These are phyloP conservation scores for Lophiotrema nucula DNA, from an alignment of 495 filamentous ascomycete species.

Conservation along the genomic window DNA sequence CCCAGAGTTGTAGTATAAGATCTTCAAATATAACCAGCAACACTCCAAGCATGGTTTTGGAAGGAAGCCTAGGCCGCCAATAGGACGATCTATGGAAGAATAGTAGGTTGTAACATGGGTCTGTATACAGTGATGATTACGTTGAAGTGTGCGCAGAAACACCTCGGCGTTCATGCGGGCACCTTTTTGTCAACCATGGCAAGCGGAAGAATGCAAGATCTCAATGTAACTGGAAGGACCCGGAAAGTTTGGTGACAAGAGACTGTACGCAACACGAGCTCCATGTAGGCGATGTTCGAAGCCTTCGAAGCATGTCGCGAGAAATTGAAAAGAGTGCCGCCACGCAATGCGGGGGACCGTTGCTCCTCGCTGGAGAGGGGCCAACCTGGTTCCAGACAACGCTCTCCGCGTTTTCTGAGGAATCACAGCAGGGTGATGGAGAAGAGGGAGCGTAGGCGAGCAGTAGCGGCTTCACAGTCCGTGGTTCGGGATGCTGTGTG, in stretches of 20 bases:
- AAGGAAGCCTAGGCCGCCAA: neutral
- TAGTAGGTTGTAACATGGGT: neutral
- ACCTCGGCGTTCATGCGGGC: neutral
- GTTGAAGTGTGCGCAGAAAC: neutral
- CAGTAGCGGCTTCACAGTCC: neutral
- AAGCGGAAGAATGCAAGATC: too few relatives aligned
- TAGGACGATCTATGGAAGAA: neutral
- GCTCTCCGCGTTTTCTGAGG: neutral
- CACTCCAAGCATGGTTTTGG: neutral
- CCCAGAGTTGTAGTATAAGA: conserved; percentile 5
- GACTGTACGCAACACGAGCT: neutral
- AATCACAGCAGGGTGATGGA: neutral
- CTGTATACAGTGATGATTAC: neutral
- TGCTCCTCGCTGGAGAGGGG: too few relatives aligned
- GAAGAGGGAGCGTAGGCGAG: neutral
- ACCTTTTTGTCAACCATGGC: neutral
- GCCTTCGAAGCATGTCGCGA: neutral
- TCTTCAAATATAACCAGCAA: conserved; percentile 10
- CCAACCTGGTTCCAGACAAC: neutral
- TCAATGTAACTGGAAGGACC: too few relatives aligned
- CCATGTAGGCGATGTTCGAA: neutral
- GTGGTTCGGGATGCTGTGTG: neutral
- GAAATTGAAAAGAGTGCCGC: neutral
- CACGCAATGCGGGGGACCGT: neutral
- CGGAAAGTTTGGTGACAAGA: neutral